A percentile compares a stretch with the other conserved stretches of the same genome.
These are phyloP conservation scores for Voacanga thouarsii DNA, from an alignment of 257 asterid genomes.

Conservation along the genomic window DNA sequence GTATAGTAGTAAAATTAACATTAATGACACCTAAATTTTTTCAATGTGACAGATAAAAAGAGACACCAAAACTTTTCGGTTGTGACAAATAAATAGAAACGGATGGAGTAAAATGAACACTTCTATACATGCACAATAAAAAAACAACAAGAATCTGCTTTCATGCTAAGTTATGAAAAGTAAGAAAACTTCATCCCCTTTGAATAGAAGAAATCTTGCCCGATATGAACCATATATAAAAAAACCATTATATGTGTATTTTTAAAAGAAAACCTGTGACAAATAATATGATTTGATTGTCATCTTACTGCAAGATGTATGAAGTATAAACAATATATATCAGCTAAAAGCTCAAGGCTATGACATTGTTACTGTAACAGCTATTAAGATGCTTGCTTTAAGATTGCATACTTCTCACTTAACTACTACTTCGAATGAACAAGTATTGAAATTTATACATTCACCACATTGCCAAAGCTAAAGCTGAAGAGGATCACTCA, in stretches of 20 bases:
- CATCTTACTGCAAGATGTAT: not conserved
- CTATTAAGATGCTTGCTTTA: not conserved
- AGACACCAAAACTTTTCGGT: too few relatives aligned
- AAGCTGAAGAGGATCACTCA: not conserved
- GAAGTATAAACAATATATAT: not conserved
- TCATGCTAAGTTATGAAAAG: not conserved
- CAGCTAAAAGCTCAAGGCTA: not conserved
- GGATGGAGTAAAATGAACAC: not conserved
- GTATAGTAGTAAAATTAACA: too few relatives aligned
- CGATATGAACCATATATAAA: too few relatives aligned
- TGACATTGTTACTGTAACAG: not conserved
- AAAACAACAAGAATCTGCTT: not conserved
- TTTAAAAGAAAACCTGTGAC: too few relatives aligned
- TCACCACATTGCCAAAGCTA: not conserved
- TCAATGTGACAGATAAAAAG: too few relatives aligned
- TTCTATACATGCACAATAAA: not conserved
- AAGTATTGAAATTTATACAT: not conserved
- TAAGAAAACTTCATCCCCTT: not conserved
- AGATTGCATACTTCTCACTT: not conserved
- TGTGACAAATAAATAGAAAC: too few relatives aligned
- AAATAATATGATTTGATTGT: not conserved
- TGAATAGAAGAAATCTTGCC: not conserved
- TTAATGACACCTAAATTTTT: too few relatives aligned
- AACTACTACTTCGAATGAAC: not conserved
- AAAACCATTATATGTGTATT: not conserved